Evolutionary conservation across 1,139 yeast species (phyloP), one percentile per base, ranked within the genome.

Genomic region (Geotrichum aggregatum): DNA sequence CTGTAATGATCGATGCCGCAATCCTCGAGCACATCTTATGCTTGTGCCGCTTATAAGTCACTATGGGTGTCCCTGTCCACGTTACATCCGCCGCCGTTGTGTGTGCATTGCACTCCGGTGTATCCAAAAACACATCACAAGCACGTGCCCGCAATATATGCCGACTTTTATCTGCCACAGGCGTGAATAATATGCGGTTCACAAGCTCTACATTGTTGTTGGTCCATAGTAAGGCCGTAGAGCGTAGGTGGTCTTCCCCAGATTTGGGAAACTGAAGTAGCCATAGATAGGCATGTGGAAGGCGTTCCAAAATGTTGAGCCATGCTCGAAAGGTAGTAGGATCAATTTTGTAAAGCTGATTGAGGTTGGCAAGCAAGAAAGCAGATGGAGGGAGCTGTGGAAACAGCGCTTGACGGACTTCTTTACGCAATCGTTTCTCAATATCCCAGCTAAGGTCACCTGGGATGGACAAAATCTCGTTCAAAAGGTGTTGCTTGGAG

Each of bases 61-160:
- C 54, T 18, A 68, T 61, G 0, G 71, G 71, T 4, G 71, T 65
- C 10, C 69, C 69, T 2, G 65, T 56, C 71, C 71, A 68, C 39
- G 63, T 49, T 22, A 67, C 69, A 52, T 68, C 71, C 0, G 69
- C 67, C 18, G 71, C 70, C 2, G 71, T 68, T n/a, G 71, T 68
- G 50, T 68, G 71, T 8, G 69, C 71, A 49, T 67, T 68, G 53
- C 71, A 68, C 47, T 68, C 71, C 5, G 71, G 71, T 1, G 71
- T 67, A 47, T 68, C 71, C 14, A 68, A 52, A 43, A 67, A 64
- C 45, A 68, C 36, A 53, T 68, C 71, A 31, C 69, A 65, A 3
- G 61, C 65, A 10, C 70, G 58, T 8, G 68, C 64, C 14, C 71
- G 56, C 41, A 63, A 54, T 16, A 68, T 58, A 54, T 68, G 71